Evolutionary conservation across 345 rosid genomes (phyloP).

Genomic region (Eucalyptus melliodora): DNA sequence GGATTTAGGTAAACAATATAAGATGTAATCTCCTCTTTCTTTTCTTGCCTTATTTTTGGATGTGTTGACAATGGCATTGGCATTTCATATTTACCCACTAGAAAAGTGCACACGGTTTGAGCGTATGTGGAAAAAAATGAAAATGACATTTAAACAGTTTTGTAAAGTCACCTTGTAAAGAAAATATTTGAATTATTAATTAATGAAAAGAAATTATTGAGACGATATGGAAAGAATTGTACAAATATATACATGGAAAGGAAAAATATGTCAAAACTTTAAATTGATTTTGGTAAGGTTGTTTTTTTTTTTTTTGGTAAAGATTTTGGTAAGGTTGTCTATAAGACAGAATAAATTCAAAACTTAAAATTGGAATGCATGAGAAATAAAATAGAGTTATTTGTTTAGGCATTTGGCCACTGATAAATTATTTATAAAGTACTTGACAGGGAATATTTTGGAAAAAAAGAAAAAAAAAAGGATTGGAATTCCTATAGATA

Average conservation of each 20-base stretch:
- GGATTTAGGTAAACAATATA: background rate
- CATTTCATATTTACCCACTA: background rate
- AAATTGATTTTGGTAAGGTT: background rate
- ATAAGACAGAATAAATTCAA: background rate
- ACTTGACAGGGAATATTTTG: background rate
- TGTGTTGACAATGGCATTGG: background rate
- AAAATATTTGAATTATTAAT: background rate
- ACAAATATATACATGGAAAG: background rate
- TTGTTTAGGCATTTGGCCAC: background rate
- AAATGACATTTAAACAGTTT: background rate
- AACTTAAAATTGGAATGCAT: background rate
- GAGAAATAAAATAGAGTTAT: background rate
- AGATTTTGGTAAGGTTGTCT: background rate
- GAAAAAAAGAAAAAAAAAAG: background rate
- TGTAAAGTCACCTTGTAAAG: background rate
- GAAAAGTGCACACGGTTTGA: background rate
- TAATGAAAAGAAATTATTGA: background rate
- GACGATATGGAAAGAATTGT: background rate
- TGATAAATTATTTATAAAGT: background rate
- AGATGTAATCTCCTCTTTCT: background rate
- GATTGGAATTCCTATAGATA: background rate
- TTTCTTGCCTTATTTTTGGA: background rate
- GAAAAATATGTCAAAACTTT: background rate
- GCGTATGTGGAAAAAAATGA: background rate
- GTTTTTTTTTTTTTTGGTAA: background rate